Evolutionary conservation across 176 grass and related monocot species (phyloP).

Genomic region (Avena insularis): DNA sequence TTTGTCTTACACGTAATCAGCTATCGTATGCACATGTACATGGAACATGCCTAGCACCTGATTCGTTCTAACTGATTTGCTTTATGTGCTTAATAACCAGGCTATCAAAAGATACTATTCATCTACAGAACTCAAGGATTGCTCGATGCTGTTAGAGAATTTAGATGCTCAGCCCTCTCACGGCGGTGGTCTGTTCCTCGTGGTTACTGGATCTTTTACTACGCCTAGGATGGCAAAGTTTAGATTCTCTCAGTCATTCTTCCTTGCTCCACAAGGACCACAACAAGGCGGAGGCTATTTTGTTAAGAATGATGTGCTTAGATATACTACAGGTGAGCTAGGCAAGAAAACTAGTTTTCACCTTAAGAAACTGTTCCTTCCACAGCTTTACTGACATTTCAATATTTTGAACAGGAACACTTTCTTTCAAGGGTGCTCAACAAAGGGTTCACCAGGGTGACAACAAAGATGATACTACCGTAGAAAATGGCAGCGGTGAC

Average conservation of each 20-base stretch:
- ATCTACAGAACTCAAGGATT: slow-evolving; percentile 56
- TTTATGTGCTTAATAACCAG: slow-evolving; percentile 50
- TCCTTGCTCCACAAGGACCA: slow-evolving; percentile 89
- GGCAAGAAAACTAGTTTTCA: slow-evolving; percentile 23
- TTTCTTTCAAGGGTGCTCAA: neutral
- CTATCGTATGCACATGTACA: neutral
- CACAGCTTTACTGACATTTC: slow-evolving; percentile 17
- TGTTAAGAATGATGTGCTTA: slow-evolving; percentile 81
- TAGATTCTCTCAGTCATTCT: slow-evolving; percentile 81
- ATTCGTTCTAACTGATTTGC: neutral
- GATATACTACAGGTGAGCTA: slow-evolving; percentile 43
- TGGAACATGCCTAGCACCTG: neutral
- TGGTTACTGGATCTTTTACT: slow-evolving; percentile 65
- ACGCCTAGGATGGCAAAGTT: slow-evolving; percentile 37
- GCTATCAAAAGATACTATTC: slow-evolving; percentile 60
- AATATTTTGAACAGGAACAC: neutral
- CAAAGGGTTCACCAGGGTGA: slow-evolving; percentile 46
- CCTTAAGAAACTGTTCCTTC: neutral
- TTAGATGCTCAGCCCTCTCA: slow-evolving; percentile 64
- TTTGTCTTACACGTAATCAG: neutral
- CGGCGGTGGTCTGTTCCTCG: slow-evolving; percentile 59
- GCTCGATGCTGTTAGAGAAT: slow-evolving; percentile 64
- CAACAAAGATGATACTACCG: slow-evolving; percentile 17
- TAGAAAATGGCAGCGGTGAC: slow-evolving; percentile 32
- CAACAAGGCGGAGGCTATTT: slow-evolving; percentile 74